Percentiles rank a stretch among this genome's conserved stretches.
phyloP scores from a whole-genome alignment of 768 basidiomycete genomes.

The Rhizopogon roseolus region DNA sequence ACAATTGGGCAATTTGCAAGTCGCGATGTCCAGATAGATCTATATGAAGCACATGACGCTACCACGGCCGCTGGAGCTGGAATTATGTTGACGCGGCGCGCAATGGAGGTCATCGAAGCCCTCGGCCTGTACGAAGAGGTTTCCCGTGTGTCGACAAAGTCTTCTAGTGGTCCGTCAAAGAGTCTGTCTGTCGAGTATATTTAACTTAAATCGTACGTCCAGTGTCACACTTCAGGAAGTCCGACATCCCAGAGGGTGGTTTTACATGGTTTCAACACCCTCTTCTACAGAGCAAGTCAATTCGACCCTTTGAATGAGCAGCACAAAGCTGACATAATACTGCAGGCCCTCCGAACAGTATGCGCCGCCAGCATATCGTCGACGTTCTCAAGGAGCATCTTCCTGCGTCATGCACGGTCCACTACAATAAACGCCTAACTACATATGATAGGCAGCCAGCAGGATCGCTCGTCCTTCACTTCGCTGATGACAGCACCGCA shows the following conservation, averaged over 20 bases:
- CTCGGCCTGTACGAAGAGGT: slow-evolving; percentile 38
- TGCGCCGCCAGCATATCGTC: neutral
- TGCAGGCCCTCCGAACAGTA: neutral
- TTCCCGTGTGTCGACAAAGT: slow-evolving; percentile 8
- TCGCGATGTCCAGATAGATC: slow-evolving; percentile 30
- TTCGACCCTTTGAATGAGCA: slow-evolving; percentile 1
- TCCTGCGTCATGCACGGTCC: neutral
- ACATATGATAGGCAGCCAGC: neutral
- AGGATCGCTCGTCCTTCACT: neutral
- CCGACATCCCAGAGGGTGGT: slow-evolving; percentile 22
- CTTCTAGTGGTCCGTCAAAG: slow-evolving; percentile 8
- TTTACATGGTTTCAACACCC: slow-evolving; percentile 17
- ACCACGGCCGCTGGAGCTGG: slow-evolving; percentile 38
- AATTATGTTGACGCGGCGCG: slow-evolving; percentile 41
- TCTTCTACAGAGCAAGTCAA: slow-evolving; percentile 13
- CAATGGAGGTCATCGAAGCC: slow-evolving; percentile 38
- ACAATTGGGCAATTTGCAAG: slow-evolving; percentile 27
- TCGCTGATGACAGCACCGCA: slow-evolving; percentile 26
- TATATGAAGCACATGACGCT: slow-evolving; percentile 43
- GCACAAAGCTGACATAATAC: neutral
- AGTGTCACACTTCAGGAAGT: slow-evolving; percentile 1
- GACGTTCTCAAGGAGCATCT: neutral
- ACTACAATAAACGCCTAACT: neutral
- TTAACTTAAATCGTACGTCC: neutral
- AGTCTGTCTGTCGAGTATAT: neutral